Conservation (phyloP, 495 filamentous ascomycete genomes). For the Xylaria castorea region DNA sequence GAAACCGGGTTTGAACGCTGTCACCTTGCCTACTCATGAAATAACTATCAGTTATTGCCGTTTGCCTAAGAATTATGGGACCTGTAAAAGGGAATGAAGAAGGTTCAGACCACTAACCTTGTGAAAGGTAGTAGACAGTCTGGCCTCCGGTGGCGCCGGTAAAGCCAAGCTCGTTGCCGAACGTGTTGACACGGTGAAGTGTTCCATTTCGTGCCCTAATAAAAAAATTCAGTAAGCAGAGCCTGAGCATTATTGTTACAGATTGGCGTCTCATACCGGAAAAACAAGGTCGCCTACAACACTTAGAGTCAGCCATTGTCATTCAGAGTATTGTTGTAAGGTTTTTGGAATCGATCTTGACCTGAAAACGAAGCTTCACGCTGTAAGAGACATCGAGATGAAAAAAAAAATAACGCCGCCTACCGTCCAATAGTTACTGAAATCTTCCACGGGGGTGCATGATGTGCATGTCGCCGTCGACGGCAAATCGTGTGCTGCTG, state of each 20-base stretch:
- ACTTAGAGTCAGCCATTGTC: not conserved
- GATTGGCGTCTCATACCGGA: conserved; percentile 36
- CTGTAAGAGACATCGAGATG: not conserved
- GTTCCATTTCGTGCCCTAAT: conserved; percentile 48
- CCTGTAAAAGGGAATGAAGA: not conserved
- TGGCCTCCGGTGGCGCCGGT: conserved; percentile 47
- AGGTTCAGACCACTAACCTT: not conserved
- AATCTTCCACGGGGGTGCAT: conserved; percentile 41
- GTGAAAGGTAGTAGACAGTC: conserved; percentile 53
- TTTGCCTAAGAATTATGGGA: not conserved
- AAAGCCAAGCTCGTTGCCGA: conserved; percentile 50
- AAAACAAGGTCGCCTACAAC: conserved; percentile 45
- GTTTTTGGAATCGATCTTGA: not conserved
- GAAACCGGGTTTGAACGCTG: conserved; percentile 53
- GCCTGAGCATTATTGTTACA: not conserved
- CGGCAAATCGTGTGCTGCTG: conserved; percentile 36
- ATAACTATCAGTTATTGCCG: not conserved
- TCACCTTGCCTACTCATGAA: conserved; percentile 39
- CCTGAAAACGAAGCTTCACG: not conserved
- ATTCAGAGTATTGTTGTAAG: not conserved
- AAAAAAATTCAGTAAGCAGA: conserved; percentile 10
- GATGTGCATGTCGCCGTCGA: conserved; percentile 46
- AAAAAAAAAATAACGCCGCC: not conserved
- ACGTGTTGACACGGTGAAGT: conserved; percentile 49
- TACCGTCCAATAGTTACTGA: conserved; percentile 19